Base-by-base conservation (phyloP, 1,284 basidiomycete species). In the Malassezia sp. region DNA sequence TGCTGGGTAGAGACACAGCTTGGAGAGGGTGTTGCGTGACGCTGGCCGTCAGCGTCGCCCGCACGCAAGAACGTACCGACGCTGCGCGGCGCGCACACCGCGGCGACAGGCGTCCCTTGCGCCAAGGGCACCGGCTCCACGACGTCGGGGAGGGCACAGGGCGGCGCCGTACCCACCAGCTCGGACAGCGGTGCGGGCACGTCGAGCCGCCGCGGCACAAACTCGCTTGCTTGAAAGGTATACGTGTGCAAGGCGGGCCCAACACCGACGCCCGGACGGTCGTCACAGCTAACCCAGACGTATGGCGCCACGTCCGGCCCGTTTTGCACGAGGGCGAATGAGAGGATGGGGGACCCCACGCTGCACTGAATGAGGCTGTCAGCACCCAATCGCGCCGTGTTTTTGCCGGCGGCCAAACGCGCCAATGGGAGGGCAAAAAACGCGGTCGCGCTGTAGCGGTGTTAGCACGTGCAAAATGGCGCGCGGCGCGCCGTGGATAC, bases 401-500 rank as follows among this genome's bases (percentile, higher is more conserved):
- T 27, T 1, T n/a, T 7, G 0, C 15, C 11, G 41, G 42, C 38
- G 45, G 33, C 36, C 17, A 52, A 21, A 33, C 61, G 32, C 14
- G 40, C 43, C 27, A 40, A 38, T 27, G 58, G 36, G 2, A 59
- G 54, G 1, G 63, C 33, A 9, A 53, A 38, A 43, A 59, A 62
- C 50, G 63, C 54, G 7, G 59, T 57, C 9, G 54, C 55, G n/a
- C n/a, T n/a, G n/a, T n/a, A n/a, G n/a, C n/a, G n/a, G n/a, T n/a
- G n/a, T n/a, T n/a, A n/a, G n/a, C n/a, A n/a, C n/a, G n/a, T n/a
- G n/a, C n/a, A n/a, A n/a, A n/a, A n/a, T n/a, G n/a, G n/a, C n/a
- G n/a, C n/a, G n/a, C n/a, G n/a, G n/a, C 2, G 63, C 60, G 2
- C 63, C 63, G 32, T 65, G 59, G 12, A 58, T 49, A 7, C 59